Conservation (phyloP, 306 rosid genomes). For the Gastrolobium bilobum region DNA sequence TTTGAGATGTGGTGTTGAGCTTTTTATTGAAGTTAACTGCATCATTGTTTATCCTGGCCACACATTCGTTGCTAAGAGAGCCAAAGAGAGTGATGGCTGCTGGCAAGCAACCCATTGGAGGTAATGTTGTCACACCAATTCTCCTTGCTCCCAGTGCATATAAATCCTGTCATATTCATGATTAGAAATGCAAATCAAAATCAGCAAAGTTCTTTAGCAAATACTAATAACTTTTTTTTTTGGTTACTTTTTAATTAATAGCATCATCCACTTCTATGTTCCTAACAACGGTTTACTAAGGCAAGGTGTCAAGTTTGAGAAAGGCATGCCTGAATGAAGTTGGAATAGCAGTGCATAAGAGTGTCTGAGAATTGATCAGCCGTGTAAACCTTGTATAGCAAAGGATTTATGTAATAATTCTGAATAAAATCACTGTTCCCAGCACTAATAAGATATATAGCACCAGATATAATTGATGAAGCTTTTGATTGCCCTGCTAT, state of each 20-base stretch:
- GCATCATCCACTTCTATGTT: not conserved
- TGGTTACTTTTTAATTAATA: not conserved
- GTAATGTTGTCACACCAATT: conserved; percentile 72
- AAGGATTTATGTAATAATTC: conserved; percentile 74
- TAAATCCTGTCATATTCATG: conserved; percentile 53
- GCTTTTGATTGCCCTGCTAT: conserved; percentile 60
- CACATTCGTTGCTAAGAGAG: conserved; percentile 55
- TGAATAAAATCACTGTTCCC: conserved; percentile 80
- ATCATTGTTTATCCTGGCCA: conserved; percentile 57
- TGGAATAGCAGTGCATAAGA: conserved; percentile 55
- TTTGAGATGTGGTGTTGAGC: conserved; percentile 66
- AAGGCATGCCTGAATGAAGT: conserved; percentile 64
- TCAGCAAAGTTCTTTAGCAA: not conserved
- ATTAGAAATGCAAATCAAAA: conserved; percentile 23
- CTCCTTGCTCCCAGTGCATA: conserved; percentile 77
- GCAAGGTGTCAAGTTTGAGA: not conserved
- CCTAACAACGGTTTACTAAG: not conserved
- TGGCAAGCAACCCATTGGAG: conserved; percentile 80
- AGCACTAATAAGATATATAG: conserved; percentile 58
- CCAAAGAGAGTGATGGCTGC: conserved; percentile 71
- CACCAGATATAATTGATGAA: conserved; percentile 65
- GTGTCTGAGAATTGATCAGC: conserved; percentile 65
- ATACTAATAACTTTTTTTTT: not conserved
- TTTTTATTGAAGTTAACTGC: conserved; percentile 65
- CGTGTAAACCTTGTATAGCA: conserved; percentile 56